Base-by-base conservation (phyloP, 164 flowering plant species). In the Taxillus chinensis region DNA sequence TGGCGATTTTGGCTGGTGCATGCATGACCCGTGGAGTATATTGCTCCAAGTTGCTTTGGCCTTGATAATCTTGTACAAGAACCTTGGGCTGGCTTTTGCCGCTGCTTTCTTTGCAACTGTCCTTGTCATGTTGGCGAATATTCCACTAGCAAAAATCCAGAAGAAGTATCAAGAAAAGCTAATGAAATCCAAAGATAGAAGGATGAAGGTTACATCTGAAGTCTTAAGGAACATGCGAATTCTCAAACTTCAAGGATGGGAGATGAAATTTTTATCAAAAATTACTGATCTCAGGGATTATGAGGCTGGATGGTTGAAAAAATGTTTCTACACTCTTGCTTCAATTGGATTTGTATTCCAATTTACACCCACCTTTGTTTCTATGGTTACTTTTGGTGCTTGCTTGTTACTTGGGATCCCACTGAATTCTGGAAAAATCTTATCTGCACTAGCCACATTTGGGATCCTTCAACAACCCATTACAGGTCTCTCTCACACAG, bases 221-320 rank as follows among this genome's bases (percentile, higher is more conserved):
- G 39, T 37, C 54, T 51, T 66, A 39, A 66, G 55, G 42, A 48
- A 66, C 48, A 59, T 66, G 63, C 58, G 38, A 41, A 12, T 66
- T 50, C 57, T 66, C 17, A 66, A 59, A 57, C 37, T 66, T 38
- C 68, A 66, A 12, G 63, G 57, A 13, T 66, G 68, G 68, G 68
- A 66, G 39, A 41, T 39, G 46, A 50, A 15, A 2, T 66, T 59
- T 27, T 3, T 38, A 16, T 13, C 37, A 38, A 59, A 51, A 13
- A 37, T 66, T 38, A 3, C 10, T 13, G 5, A 51, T 8, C 63
- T 66, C 5, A 59, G 68, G 45, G 39, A 41, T 7, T 17, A 17
- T 6, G 68, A 66, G 38, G 7, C 9, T 6, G 11, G 37, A 10
- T 66, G 68, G 68, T 17, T 66, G 46, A 48, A 12, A 17, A 59